phyloP scores from a whole-genome alignment of 2,329 filamentous ascomycete species.

The Mollisia scopiformis region DNA sequence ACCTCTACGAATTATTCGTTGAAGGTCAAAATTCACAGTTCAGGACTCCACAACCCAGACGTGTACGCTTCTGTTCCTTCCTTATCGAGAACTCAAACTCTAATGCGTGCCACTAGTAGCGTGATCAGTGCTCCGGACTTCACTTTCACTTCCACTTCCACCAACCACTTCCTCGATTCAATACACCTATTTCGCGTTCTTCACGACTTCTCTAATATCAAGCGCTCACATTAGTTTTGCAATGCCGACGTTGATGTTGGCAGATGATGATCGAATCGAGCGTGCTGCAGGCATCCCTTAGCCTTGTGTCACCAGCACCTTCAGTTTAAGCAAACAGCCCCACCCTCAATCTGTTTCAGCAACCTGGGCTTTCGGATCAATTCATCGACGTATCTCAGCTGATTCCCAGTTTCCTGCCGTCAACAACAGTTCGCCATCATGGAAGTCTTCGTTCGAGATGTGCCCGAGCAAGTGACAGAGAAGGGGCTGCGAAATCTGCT shows the following conservation, averaged over 20 bases:
- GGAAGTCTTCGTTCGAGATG: conserved; percentile 8
- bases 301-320: background rate
- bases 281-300: background rate
- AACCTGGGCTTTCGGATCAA: background rate
- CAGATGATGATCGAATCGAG: background rate
- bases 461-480: conserved; percentile 7
- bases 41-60: no score
- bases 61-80: no score
- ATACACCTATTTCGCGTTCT: no score
- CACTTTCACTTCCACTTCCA: no score
- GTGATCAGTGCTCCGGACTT: no score
- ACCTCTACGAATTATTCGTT: no score
- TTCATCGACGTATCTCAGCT: background rate
- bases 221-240: no score
- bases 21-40: no score
- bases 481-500: conserved; percentile 1
- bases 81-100: no score
- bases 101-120: no score
- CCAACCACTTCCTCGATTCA: no score
- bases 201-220: no score
- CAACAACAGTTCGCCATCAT: background rate
- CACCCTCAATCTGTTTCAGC: background rate
- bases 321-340: background rate
- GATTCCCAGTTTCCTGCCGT: background rate
- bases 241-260: background rate